A percentile compares a stretch with the other conserved stretches of the same genome.
These are phyloP conservation scores for Ophiostoma quercus DNA, from an alignment of 2,329 filamentous ascomycete species.

Conservation along the genomic window DNA sequence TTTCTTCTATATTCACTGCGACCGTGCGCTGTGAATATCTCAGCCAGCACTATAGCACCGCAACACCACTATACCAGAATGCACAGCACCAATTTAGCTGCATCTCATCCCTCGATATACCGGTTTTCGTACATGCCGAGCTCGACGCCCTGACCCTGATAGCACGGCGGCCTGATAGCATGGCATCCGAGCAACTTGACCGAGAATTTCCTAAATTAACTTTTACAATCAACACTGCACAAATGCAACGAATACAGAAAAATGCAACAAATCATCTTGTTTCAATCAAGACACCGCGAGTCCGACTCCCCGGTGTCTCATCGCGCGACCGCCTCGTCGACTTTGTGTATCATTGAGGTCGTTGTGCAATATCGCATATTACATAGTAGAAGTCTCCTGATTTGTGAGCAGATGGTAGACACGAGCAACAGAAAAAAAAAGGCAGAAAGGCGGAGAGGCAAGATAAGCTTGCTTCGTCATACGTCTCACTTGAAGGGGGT, in stretches of 20 bases:
- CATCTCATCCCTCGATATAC: not conserved
- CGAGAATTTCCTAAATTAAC: not conserved
- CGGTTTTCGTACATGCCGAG: not conserved
- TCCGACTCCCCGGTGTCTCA: constrained; percentile 4
- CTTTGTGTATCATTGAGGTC: not conserved
- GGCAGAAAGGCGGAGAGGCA: not conserved
- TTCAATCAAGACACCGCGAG: not conserved
- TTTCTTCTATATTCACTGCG: not conserved
- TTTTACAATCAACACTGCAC: no score
- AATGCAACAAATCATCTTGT: not conserved
- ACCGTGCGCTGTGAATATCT: not conserved
- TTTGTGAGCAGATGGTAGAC: not conserved
- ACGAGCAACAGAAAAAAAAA: not conserved
- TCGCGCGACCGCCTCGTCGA: not conserved
- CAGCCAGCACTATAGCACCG: not conserved
- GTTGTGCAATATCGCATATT: not conserved
- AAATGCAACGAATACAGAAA: not conserved
- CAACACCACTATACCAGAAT: not conserved
- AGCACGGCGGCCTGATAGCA: not conserved
- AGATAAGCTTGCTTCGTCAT: not conserved
- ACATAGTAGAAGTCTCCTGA: not conserved
- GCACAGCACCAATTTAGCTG: not conserved
- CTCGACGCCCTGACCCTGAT: not conserved
- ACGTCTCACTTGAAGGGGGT: not conserved
- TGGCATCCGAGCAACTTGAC: not conserved